Evolutionary conservation across 495 filamentous ascomycete genomes (phyloP), one percentile per base, ranked within the genome.

Genomic region (Recurvomyces mirabilis): DNA sequence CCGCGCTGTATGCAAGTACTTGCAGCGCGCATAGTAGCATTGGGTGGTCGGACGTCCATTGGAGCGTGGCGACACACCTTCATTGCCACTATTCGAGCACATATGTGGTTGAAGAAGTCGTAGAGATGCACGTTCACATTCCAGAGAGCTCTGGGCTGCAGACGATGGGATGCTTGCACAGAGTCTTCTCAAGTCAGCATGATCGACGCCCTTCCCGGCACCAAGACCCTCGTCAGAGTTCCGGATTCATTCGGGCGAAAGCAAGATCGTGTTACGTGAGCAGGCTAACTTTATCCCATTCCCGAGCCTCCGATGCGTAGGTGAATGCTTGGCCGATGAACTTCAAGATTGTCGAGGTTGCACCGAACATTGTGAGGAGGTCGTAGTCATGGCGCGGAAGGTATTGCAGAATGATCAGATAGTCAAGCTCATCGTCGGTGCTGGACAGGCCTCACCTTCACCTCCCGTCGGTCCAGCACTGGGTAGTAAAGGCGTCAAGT

Each of bases 391-490:
- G 91, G 88, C 91, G 31, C 82, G 79, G 57, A 76, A 70, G 63
- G 72, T 69, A 35, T 62, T 78, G 41, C 72, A 75, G 52, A 77
- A 71, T 50, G 87, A 94, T 59, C 79, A 85, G 65, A 79, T 96
- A 30, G 88, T 99, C 60, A 99, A 95, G 69, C 78, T 99, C 58
- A 93, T 99, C 44, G 91, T 99, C 39, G 93, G 87, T 48, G 91
- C 91, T 29, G 93, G 91, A n/a, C 86, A 96, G 61, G 91, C 91
- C 36, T 83, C 81, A 49, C 91, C 91, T 23, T 88, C 86, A 67
- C 93, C 91, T n/a, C 91, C 91, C 2, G 87, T 99, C 57, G 93
- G 93, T 68, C 93, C 93, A 22, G 93, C 91, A 33, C 72, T 99
- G 51, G 91, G 91, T 62, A 88, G 82, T 63, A 96, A 94, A 71